A percentile compares a stretch with the other conserved stretches of the same genome.
Evolutionary conservation across 768 basidiomycete species (phyloP).

Genomic region (Hydnum rufescens): DNA sequence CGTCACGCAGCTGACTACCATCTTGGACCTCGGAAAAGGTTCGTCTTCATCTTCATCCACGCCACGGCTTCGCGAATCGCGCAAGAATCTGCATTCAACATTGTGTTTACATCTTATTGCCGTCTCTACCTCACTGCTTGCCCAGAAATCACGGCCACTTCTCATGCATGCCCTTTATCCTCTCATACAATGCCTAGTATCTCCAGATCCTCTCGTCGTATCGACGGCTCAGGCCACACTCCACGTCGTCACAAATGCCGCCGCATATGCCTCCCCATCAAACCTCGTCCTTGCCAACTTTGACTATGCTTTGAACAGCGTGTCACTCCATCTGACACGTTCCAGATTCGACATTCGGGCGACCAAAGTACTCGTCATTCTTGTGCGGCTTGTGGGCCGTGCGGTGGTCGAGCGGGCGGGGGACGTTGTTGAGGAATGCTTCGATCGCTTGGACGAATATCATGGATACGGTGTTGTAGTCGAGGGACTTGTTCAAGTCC

Average conservation of each 20-base stretch:
- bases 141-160: constrained; percentile 46
- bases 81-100: constrained; percentile 47
- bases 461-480: constrained; percentile 82
- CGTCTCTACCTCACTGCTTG: constrained; percentile 47
- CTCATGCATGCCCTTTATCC: constrained; percentile 73
- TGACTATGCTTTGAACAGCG: constrained; percentile 85
- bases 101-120: constrained; percentile 60
- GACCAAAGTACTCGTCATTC: constrained; percentile 66
- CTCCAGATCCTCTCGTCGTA: constrained; percentile 43
- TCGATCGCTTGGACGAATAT: constrained; percentile 87
- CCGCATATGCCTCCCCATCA: constrained; percentile 74
- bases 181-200: constrained; percentile 67
- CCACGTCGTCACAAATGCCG: constrained; percentile 43
- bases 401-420: constrained; percentile 77
- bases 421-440: constrained; percentile 93
- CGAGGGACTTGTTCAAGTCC: constrained; percentile 70
- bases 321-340: constrained; percentile 62
- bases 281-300: constrained; percentile 87
- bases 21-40: constrained; percentile 16
- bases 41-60: constrained; percentile 15
- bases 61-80: constrained; percentile 16
- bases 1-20: constrained; percentile 36
- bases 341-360: constrained; percentile 75
- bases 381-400: constrained; percentile 70
- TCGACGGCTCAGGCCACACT: constrained; percentile 61